Evolutionary conservation across 2,329 filamentous ascomycete species (phyloP).

Genomic region (Tolypocladium amazonense): DNA sequence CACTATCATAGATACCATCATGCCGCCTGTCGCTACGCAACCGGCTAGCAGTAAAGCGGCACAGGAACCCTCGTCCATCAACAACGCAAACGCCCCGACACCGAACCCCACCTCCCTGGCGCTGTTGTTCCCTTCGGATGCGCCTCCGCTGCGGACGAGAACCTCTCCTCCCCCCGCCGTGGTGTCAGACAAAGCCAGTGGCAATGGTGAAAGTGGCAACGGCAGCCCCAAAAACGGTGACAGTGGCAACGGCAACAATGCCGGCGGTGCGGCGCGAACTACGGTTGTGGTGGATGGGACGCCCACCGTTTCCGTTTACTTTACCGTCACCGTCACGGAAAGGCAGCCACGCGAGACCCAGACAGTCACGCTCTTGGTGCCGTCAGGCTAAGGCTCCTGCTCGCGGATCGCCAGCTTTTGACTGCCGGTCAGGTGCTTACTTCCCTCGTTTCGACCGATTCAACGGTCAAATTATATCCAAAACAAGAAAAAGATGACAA

Average conservation of each 20-base stretch:
- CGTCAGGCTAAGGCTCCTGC: not conserved
- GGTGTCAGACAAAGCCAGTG: slow-evolving; percentile 1
- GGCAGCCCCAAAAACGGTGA: not conserved
- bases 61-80: slow-evolving; percentile 1
- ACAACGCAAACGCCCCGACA: not conserved
- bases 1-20: slow-evolving; percentile 17
- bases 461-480: not conserved
- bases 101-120: slow-evolving; percentile 12
- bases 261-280: slow-evolving; percentile 10
- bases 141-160: not conserved
- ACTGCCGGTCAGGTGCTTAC: not conserved
- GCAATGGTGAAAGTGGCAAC: slow-evolving; percentile 1
- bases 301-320: slow-evolving; percentile 23
- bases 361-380: slow-evolving; percentile 19
- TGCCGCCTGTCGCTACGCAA: slow-evolving; percentile 9
- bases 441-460: not conserved
- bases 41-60: not conserved
- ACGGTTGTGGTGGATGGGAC: slow-evolving; percentile 15
- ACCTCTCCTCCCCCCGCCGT: not conserved
- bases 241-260: not conserved
- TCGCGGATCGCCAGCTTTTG: not conserved
- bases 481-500: not conserved
- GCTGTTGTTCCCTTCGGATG: slow-evolving; percentile 18
- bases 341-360: slow-evolving; percentile 14
- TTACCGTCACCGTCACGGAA: slow-evolving; percentile 26